phyloP scores from a whole-genome alignment of 1,284 basidiomycete genomes.

The Amylostereum areolatum region DNA sequence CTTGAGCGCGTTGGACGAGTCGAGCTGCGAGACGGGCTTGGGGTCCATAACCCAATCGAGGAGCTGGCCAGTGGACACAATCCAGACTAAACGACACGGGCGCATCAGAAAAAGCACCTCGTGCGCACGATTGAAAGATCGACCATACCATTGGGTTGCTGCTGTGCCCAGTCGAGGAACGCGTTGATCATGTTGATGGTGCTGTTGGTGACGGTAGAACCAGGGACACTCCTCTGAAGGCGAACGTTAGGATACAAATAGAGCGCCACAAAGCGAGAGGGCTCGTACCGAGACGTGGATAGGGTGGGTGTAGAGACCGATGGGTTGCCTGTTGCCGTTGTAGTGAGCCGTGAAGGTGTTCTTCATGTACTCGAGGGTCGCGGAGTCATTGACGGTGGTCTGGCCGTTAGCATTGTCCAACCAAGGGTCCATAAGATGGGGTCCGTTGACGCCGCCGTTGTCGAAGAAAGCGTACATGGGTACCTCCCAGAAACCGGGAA shows the following conservation, averaged over 20 bases:
- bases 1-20: conserved; percentile 46
- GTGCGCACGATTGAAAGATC: conserved; percentile 3
- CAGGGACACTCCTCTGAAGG: conserved; percentile 47
- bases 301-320: conserved; percentile 79
- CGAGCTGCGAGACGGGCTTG: conserved; percentile 54
- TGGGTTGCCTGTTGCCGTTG: conserved; percentile 70
- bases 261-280: background rate
- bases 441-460: conserved; percentile 44
- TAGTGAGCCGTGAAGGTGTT: conserved; percentile 72
- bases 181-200: conserved; percentile 71
- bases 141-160: conserved; percentile 54
- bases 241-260: background rate
- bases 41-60: conserved; percentile 74
- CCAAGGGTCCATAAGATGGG: conserved; percentile 82
- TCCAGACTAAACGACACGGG: conserved; percentile 49
- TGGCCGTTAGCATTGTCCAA: conserved; percentile 59
- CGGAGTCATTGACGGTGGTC: conserved; percentile 43
- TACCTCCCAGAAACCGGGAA: conserved; percentile 79
- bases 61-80: conserved; percentile 70
- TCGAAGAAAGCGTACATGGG: conserved; percentile 80
- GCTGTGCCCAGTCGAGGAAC: conserved; percentile 80
- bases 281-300: conserved; percentile 64
- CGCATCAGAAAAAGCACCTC: background rate
- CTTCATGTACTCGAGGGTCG: conserved; percentile 71
- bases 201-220: conserved; percentile 39